These are phyloP conservation scores for Persicaria tinctoria DNA, from an alignment of 148 eudicot species.

Conservation along the genomic window DNA sequence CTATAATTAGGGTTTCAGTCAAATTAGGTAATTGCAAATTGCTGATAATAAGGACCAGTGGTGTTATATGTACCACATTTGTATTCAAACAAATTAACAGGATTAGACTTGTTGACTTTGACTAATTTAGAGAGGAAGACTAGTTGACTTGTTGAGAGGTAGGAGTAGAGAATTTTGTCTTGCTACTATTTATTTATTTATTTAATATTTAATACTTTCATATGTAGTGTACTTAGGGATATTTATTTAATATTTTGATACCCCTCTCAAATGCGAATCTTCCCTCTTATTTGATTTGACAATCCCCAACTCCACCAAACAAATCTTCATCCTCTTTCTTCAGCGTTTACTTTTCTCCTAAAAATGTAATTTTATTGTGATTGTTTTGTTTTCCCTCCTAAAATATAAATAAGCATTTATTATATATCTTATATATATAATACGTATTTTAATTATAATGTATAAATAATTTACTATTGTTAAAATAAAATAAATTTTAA, in stretches of 20 bases:
- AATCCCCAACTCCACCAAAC: neutral
- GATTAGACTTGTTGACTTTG: constrained; percentile 3
- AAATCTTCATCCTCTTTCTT: neutral
- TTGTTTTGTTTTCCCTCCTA: neutral
- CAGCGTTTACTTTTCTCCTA: neutral
- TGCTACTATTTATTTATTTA: neutral
- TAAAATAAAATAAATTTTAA: no score
- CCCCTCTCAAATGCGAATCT: neutral
- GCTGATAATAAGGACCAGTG: neutral
- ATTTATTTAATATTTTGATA: neutral
- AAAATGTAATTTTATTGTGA: no score
- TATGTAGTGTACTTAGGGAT: no score
- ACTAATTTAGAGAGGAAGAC: neutral
- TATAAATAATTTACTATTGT: no score
- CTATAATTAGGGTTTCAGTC: no score
- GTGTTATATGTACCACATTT: neutral
- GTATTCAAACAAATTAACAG: neutral
- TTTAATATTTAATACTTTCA: no score
- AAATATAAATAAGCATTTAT: neutral
- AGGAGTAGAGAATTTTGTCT: neutral
- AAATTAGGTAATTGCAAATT: neutral
- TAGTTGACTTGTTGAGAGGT: neutral
- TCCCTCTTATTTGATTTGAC: neutral
- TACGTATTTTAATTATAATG: no score
- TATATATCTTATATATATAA: neutral